Base-by-base conservation (phyloP, 345 rosid species). In the Jatropha curcas region DNA sequence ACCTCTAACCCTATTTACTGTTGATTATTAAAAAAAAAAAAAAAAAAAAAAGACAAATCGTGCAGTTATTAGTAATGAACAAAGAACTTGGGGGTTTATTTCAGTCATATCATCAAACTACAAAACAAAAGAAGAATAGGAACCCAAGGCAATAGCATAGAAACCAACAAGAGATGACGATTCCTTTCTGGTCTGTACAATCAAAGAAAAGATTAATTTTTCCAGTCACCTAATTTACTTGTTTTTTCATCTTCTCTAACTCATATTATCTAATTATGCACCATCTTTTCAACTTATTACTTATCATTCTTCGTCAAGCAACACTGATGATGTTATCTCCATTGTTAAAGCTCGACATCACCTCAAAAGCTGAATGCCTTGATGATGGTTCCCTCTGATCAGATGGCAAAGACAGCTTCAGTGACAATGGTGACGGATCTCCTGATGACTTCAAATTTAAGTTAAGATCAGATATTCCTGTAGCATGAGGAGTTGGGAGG, bases 291-390 rank as follows among this genome's bases (percentile, higher is more conserved):
- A 60, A 35, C 68, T 58, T 57, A 1, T 12, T 35, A 35, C 68
- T 58, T 57, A 1, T 12, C 30, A 8, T 57, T 45, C 70, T 41
- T 59, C 28, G 65, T 85, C 79, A 90, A 66, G 90, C 90, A 71
- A 90, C 92, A 60, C 85, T 83, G 69, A 90, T 89, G 77, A 82
- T 86, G 86, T 78, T 83, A 28, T 89, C 97, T 68, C 90, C 94
- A 68, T 80, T 88, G 68, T 72, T 79, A 80, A 87, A 84, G 81
- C 83, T 74, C 25, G 84, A 68, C 87, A 83, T 74, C 71, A 52
- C 76, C 87, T 83, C 86, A 74, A 84, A 86, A 45, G 84, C 82
- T 0, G 88, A 76, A 72, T 76, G 84, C 80, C 80, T 82, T 0
- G 87, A 57, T 0, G 86, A 74, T 10, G 89, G 28, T 16, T 83